Conservation (phyloP, 2,329 filamentous ascomycete genomes). For the Lachnellula cervina region DNA sequence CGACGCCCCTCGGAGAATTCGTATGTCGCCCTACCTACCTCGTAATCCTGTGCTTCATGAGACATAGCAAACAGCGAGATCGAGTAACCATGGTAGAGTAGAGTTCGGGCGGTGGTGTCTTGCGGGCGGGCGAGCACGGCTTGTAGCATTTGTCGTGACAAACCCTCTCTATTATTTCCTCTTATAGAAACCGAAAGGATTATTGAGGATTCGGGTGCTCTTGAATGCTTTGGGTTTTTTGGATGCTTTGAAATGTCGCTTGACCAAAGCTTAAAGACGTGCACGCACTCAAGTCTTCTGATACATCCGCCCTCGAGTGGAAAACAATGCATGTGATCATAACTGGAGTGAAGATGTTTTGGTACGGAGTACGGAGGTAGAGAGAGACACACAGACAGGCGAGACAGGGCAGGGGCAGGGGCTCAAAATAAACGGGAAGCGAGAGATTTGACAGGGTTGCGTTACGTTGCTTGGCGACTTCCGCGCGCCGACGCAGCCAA, state of each 20-base stretch:
- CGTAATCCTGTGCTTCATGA: background rate
- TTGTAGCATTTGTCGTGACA: background rate
- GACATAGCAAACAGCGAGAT: background rate
- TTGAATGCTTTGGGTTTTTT: no score
- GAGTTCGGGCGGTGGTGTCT: background rate
- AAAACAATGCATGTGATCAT: slow-evolving; percentile 1
- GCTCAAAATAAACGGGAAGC: background rate
- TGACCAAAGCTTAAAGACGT: slow-evolving; percentile 8
- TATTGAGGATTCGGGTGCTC: no score
- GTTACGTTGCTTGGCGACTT: slow-evolving; percentile 2
- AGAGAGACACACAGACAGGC: background rate
- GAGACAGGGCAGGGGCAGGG: background rate
- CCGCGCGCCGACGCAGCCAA: background rate
- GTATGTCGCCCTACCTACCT: background rate
- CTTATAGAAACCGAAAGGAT: no score
- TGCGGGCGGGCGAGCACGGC: background rate
- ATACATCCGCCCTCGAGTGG: background rate
- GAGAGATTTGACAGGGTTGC: background rate
- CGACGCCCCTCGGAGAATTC: background rate
- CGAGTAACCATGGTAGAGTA: background rate
- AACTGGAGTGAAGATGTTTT: background rate
- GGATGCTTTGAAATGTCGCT: background rate
- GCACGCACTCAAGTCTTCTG: slow-evolving; percentile 2
- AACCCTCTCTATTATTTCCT: background rate
- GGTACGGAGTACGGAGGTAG: background rate